Evolutionary conservation across 73 alveolate genomes (phyloP), one percentile per base, ranked within the genome.

Genomic region (Tetrahymena malaccensis): DNA sequence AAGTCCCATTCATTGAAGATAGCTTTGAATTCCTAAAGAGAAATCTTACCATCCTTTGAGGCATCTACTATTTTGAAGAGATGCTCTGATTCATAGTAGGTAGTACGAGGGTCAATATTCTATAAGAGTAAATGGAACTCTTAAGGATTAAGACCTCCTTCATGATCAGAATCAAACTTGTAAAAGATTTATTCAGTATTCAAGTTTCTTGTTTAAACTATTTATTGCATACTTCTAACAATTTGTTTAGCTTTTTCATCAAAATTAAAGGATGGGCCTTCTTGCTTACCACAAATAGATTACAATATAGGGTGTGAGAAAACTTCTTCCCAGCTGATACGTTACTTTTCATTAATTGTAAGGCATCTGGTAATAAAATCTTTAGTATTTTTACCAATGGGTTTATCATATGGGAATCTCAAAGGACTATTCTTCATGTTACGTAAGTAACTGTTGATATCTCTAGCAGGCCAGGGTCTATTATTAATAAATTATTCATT

Each of bases 301-400:
- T 37, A 21, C 55, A 94, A 85, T 19, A 94, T 40, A 37, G 84
- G 94, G 27, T 94, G 96, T 34, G 22, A 43, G 84, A 94, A 94
- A 13, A 93, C 96, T 10, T 94, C 96, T 33, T 94, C 96, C 96
- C 96, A 94, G 38, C 93, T 93, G 25, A 94, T 85, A 31, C 96
- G 94, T 25, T n/a, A 27, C 43, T 94, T 43, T 94, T 94, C 96
- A 40, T 85, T 93, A 38, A 25, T 13, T 1, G 70, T 58, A 27
- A 94, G 84, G 17, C 96, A 85, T 85, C 94, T 21, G 15, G 43
- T 83, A 25, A 94, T 40, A 94, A 94, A 94, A 85, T 94, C 96
- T n/a, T 94, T 94, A 85, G 93, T 85, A 85, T 94, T 43, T 94
- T 94, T 94, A 31, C 95, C 93, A 10, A 94, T 93, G 34, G 93